Evolutionary conservation across 192 early-diverging fungal species (phyloP).

Genomic region (Podila verticillata): DNA sequence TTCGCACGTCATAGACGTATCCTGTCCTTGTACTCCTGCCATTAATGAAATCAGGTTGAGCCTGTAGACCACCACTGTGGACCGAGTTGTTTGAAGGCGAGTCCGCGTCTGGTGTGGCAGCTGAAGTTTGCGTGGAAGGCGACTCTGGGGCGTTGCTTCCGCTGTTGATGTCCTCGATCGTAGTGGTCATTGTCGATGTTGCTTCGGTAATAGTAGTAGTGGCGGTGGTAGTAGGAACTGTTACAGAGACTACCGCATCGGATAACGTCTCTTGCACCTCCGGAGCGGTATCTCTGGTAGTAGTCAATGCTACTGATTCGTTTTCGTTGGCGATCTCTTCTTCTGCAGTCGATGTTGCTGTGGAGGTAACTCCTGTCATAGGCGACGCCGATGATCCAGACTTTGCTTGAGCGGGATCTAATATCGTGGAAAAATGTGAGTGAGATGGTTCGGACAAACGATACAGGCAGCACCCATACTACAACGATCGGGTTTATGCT

Average conservation of each 20-base stretch:
- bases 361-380: background rate
- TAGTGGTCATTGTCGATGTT: too few species aligned
- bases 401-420: background rate
- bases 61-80: background rate
- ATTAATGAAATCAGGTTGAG: constrained; percentile 31
- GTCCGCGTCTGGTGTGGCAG: background rate
- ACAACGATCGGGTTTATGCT: too few species aligned
- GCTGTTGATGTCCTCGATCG: background rate
- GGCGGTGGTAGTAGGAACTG: too few species aligned
- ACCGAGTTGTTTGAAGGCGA: background rate
- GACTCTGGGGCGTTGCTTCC: background rate
- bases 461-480: too few species aligned
- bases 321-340: background rate
- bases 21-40: constrained; percentile 44
- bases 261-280: too few species aligned
- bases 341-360: background rate
- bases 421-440: background rate
- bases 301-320: background rate
- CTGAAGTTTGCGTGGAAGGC: background rate
- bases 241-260: too few species aligned
- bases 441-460: background rate
- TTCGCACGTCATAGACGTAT: constrained; percentile 48
- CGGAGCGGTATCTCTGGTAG: too few species aligned
- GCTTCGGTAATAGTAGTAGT: too few species aligned
- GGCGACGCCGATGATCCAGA: background rate